Evolutionary conservation across 495 filamentous ascomycete genomes (phyloP).

Genomic region (Penicillium roqueforti): DNA sequence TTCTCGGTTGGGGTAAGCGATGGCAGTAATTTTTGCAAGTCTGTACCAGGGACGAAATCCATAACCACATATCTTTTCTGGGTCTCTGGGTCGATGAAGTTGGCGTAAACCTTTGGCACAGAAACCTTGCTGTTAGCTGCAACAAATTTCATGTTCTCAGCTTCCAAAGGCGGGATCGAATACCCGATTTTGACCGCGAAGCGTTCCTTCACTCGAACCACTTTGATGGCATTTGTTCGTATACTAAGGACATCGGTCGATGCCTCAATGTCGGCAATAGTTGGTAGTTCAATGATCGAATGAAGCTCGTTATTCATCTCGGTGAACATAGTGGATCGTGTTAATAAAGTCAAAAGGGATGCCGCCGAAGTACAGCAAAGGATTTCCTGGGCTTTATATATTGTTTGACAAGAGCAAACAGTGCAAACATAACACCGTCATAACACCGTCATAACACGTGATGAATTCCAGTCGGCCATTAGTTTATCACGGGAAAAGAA

Average conservation of each 20-base stretch:
- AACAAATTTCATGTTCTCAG: conserved; percentile 23
- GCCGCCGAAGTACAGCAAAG: too few species aligned
- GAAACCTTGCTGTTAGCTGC: conserved; percentile 18
- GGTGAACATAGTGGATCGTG: too few species aligned
- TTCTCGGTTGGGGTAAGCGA: not conserved
- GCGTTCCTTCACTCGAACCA: conserved; percentile 19
- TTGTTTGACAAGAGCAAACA: too few species aligned
- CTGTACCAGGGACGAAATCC: conserved; percentile 17
- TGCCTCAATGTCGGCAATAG: conserved; percentile 19
- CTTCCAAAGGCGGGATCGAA: conserved; percentile 13
- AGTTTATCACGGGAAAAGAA: too few species aligned
- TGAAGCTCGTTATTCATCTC: not conserved
- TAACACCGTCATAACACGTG: too few species aligned
- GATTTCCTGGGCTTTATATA: too few species aligned
- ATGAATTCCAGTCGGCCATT: too few species aligned
- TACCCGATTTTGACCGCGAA: conserved; percentile 20
- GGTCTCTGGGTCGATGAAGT: conserved; percentile 19
- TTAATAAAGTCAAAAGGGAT: too few species aligned
- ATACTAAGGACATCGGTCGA: conserved; percentile 15
- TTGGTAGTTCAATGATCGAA: conserved; percentile 7
- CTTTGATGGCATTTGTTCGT: conserved; percentile 14
- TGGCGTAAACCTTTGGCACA: conserved; percentile 19
- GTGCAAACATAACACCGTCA: too few species aligned
- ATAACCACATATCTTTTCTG: conserved; percentile 21
- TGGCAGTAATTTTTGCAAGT: not conserved